Percentiles rank a stretch among this genome's conserved stretches.
These are phyloP conservation scores for Kernera saxatilis DNA, from an alignment of 345 rosid species.

Conservation along the genomic window DNA sequence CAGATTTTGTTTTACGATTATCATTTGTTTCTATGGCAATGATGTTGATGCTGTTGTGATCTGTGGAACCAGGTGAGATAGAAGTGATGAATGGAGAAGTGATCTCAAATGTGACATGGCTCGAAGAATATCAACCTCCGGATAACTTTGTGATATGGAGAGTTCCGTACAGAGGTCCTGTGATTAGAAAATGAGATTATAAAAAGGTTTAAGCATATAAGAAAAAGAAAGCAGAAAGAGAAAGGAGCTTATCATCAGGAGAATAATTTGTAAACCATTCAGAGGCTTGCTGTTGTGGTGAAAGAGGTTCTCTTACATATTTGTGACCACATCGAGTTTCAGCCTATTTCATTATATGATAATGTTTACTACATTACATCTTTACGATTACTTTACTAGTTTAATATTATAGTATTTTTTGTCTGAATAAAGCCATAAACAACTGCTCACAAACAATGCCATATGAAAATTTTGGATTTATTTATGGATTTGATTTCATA, in stretches of 20 bases:
- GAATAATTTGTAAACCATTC: slow-evolving; percentile 15
- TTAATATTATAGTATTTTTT: background rate
- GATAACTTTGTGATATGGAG: slow-evolving; percentile 78
- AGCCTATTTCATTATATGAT: slow-evolving; percentile 2
- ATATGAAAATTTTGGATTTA: too few species aligned
- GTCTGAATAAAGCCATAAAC: background rate
- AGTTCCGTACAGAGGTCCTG: slow-evolving; percentile 74
- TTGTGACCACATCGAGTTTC: slow-evolving; percentile 4
- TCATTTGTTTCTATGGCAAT: background rate
- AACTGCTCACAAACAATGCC: slow-evolving; percentile 4
- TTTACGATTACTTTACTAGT: background rate
- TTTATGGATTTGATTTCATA: too few species aligned
- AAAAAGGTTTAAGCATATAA: background rate
- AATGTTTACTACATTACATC: slow-evolving; percentile 19
- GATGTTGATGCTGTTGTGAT: slow-evolving; percentile 5
- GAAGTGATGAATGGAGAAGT: slow-evolving; percentile 56
- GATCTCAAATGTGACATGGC: slow-evolving; percentile 62
- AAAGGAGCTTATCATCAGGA: background rate
- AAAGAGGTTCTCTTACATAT: slow-evolving; percentile 15
- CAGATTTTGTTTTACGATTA: background rate
- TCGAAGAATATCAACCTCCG: slow-evolving; percentile 84
- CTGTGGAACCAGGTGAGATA: slow-evolving; percentile 44
- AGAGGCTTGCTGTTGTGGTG: slow-evolving; percentile 13
- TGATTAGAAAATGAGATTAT: slow-evolving; percentile 55
- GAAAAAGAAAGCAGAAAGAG: background rate